Evolutionary conservation across 140 eudicot species (phyloP).

Genomic region (Anethum foeniculum): DNA sequence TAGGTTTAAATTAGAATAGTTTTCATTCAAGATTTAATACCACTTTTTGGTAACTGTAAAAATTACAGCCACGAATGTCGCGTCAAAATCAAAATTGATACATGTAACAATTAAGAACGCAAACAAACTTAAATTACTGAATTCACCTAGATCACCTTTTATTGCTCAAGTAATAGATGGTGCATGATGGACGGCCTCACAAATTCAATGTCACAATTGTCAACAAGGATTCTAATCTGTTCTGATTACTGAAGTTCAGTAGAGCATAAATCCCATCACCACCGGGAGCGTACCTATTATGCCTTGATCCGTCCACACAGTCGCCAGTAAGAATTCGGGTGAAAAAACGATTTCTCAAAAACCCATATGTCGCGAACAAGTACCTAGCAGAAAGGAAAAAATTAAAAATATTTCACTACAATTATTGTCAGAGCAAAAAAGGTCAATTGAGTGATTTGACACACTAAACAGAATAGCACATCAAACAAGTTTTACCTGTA

Average conservation of each 20-base stretch:
- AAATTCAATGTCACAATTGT: not conserved
- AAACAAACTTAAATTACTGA: not conserved
- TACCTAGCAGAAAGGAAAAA: constrained; percentile 32
- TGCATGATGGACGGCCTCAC: not conserved
- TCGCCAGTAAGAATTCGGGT: constrained; percentile 81
- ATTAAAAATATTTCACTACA: constrained; percentile 3
- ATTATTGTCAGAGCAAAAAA: not conserved
- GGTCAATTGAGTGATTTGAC: not conserved
- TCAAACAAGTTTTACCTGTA: not conserved
- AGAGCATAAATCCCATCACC: not conserved
- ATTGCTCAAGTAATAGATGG: not conserved
- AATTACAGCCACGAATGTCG: not conserved
- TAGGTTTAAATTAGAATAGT: not conserved
- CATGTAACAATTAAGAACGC: not conserved
- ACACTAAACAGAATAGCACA: not conserved
- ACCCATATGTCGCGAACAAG: constrained; percentile 96
- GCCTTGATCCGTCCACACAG: constrained; percentile 80
- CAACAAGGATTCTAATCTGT: not conserved
- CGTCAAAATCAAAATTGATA: not conserved
- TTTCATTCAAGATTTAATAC: not conserved
- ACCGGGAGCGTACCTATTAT: constrained; percentile 12
- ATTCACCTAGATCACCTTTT: not conserved
- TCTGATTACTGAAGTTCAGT: constrained; percentile 9
- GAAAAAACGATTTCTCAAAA: constrained; percentile 88
- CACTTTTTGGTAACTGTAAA: not conserved